Evolutionary conservation across 352 stramenopile genomes (phyloP).

Genomic region (Phytophthora meadii): DNA sequence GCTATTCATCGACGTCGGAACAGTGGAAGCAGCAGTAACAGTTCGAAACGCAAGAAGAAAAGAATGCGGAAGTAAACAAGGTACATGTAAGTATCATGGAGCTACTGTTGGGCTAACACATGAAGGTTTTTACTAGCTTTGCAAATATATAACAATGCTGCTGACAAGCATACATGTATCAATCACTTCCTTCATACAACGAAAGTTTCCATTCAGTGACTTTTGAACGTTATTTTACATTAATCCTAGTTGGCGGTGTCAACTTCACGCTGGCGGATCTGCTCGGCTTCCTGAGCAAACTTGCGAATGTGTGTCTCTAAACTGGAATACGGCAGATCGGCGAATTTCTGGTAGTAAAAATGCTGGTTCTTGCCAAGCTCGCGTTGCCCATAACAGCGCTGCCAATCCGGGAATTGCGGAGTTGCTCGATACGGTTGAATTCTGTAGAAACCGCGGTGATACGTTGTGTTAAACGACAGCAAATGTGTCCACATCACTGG

Average conservation of each 20-base stretch:
- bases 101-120: neutral
- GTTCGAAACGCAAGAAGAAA: constrained; percentile 30
- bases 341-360: constrained; percentile 21
- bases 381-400: constrained; percentile 58
- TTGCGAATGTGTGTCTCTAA: constrained; percentile 22
- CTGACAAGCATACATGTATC: too few species aligned
- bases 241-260: neutral
- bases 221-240: neutral
- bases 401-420: constrained; percentile 37
- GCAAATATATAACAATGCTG: constrained; percentile 15
- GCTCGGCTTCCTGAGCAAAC: constrained; percentile 27
- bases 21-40: constrained; percentile 16
- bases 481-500: constrained; percentile 70
- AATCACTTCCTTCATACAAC: too few species aligned
- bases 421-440: constrained; percentile 51
- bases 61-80: constrained; percentile 37
- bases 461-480: constrained; percentile 55
- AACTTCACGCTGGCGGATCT: constrained; percentile 16
- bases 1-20: constrained; percentile 33
- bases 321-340: constrained; percentile 7
- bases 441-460: constrained; percentile 38
- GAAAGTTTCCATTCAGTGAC: too few species aligned
- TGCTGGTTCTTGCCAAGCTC: constrained; percentile 19
- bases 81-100: neutral
- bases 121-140: constrained; percentile 7